A percentile compares a stretch with the other conserved stretches of the same genome.
Conservation (phyloP, 805 yeast species). For the Suhomyces emberorum region DNA sequence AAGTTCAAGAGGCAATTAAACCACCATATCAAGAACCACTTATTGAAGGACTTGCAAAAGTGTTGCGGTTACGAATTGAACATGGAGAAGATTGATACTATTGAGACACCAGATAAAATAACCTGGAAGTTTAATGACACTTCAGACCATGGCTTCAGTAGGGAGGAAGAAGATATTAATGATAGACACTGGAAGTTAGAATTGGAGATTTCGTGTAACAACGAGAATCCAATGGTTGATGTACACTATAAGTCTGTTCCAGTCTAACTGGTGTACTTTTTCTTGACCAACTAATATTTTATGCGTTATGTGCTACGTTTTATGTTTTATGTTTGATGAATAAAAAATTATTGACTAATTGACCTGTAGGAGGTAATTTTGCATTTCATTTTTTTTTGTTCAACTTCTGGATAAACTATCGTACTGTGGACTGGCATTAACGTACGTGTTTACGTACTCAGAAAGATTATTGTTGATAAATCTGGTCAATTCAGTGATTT, state of each 20-base stretch:
- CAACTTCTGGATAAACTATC: constrained; percentile 33
- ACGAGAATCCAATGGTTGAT: constrained; percentile 62
- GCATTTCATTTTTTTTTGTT: too few species aligned
- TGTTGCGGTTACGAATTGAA: constrained; percentile 58
- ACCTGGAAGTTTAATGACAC: constrained; percentile 64
- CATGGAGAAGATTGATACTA: constrained; percentile 46
- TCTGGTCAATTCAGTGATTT: constrained; percentile 51
- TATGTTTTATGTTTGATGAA: constrained; percentile 1
- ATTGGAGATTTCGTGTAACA: constrained; percentile 63
- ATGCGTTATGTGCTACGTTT: constrained; percentile 7
- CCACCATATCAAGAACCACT: constrained; percentile 71
- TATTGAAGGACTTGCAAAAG: constrained; percentile 61
- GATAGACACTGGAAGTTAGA: constrained; percentile 63
- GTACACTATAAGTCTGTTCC: constrained; percentile 64
- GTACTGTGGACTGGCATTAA: constrained; percentile 37
- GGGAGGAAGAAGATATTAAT: constrained; percentile 39
- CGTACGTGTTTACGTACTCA: constrained; percentile 33
- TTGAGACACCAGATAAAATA: constrained; percentile 50
- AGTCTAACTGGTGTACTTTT: not conserved
- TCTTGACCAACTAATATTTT: not conserved
- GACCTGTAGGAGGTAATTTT: too few species aligned
- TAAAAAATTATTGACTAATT: not conserved
- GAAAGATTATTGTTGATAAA: constrained; percentile 47
- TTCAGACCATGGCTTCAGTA: constrained; percentile 52
- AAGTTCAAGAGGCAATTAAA: constrained; percentile 71